Percentiles rank a stretch among this genome's conserved stretches.
Conservation (phyloP, 805 yeast genomes). For the Pichia exigua region DNA sequence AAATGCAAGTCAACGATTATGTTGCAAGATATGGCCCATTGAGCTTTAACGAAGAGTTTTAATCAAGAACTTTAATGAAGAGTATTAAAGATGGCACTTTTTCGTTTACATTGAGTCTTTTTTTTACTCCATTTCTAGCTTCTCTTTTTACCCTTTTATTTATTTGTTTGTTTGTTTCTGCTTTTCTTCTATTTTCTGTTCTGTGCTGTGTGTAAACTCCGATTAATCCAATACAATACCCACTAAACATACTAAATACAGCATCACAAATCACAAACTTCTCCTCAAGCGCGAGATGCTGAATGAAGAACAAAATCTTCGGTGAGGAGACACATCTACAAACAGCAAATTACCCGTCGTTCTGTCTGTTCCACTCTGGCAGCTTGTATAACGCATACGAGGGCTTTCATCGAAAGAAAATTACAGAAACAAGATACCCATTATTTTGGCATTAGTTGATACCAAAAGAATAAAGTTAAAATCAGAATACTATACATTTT, state of each 20-base stretch:
- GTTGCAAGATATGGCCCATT: constrained; percentile 37
- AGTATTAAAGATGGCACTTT: constrained; percentile 28
- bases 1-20: constrained; percentile 19
- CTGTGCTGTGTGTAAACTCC: background rate
- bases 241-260: no score
- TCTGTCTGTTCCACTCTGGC: background rate
- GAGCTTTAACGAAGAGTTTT: constrained; percentile 43
- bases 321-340: background rate
- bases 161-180: no score
- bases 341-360: background rate
- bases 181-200: no score
- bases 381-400: background rate
- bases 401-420: background rate
- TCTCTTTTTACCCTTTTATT: background rate
- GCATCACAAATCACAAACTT: no score
- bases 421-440: background rate
- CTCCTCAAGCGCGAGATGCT: background rate
- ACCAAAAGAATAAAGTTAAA: no score
- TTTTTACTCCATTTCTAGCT: background rate
- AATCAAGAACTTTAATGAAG: constrained; percentile 39
- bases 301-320: background rate
- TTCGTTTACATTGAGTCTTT: background rate
- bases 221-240: background rate
- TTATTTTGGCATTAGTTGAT: background rate
- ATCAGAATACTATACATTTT: background rate